A percentile compares a stretch with the other conserved stretches of the same genome.
Evolutionary conservation across 345 rosid species (phyloP).

Genomic region (Linum tenue): DNA sequence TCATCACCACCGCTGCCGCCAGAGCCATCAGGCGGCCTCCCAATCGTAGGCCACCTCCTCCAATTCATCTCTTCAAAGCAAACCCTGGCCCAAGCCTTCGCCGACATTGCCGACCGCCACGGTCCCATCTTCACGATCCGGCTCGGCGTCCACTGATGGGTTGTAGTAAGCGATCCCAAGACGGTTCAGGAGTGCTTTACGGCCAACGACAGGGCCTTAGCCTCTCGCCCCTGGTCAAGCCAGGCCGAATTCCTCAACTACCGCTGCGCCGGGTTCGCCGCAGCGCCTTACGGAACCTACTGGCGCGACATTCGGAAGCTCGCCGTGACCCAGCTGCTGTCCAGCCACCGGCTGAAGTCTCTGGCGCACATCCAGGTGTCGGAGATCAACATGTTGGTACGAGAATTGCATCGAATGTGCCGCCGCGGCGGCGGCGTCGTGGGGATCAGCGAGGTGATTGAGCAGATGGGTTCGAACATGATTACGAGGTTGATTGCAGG

Average conservation of each 20-base stretch:
- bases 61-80: background rate
- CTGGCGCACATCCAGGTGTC: background rate
- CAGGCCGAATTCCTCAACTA: background rate
- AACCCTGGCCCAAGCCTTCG: background rate
- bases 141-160: background rate
- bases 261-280: background rate
- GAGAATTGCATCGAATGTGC: background rate
- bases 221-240: background rate
- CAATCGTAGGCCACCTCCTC: background rate
- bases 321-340: background rate
- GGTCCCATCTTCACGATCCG: background rate
- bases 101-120: background rate
- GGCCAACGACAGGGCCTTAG: background rate
- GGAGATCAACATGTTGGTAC: background rate
- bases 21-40: background rate
- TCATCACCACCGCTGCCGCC: background rate
- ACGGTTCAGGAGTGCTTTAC: background rate
- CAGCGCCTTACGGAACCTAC: background rate
- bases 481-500: constrained; percentile 15
- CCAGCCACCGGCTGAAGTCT: background rate
- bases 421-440: background rate
- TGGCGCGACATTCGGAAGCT: background rate
- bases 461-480: background rate
- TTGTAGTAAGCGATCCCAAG: background rate
- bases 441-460: background rate